Conservation (phyloP, 495 filamentous ascomycete species). For the Staphylotrichum longicolle region DNA sequence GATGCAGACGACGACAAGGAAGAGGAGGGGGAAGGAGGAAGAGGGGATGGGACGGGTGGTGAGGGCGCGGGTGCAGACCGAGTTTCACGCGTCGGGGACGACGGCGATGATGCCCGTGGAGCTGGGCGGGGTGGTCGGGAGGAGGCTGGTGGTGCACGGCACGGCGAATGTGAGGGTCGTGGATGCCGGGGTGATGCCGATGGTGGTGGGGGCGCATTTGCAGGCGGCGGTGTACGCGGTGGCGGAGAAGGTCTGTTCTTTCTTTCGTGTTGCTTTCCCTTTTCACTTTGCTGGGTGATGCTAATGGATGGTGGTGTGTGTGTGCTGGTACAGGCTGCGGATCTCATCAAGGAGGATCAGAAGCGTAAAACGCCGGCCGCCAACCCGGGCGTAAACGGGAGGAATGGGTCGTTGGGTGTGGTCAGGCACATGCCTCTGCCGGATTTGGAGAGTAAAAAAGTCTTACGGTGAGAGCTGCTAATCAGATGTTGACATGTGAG, state of each 20-base stretch:
- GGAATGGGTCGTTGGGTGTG: not conserved
- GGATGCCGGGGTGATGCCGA: constrained; percentile 52
- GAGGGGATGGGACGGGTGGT: constrained; percentile 23
- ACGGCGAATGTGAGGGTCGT: constrained; percentile 44
- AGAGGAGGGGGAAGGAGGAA: too few relatives aligned
- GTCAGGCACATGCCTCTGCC: not conserved
- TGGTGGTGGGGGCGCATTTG: constrained; percentile 47
- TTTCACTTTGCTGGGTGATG: too few relatives aligned
- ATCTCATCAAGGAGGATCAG: constrained; percentile 17
- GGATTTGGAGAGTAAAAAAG: too few relatives aligned
- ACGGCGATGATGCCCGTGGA: constrained; percentile 45
- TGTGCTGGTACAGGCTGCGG: not conserved
- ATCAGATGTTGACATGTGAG: too few relatives aligned
- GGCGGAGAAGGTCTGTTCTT: constrained; percentile 46
- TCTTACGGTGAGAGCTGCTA: too few relatives aligned
- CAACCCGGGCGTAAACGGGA: not conserved
- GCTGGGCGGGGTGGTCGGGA: constrained; percentile 47
- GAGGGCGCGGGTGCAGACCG: constrained; percentile 20
- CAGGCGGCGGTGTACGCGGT: constrained; percentile 53
- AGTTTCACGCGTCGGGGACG: constrained; percentile 39
- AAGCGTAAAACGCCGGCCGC: not conserved
- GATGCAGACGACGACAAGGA: too few relatives aligned
- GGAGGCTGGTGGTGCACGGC: constrained; percentile 48
- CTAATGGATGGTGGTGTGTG: not conserved
- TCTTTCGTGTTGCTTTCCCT: not conserved